These are phyloP conservation scores for Ceratocystis alfenasii DNA, from an alignment of 2,329 filamentous ascomycete genomes.

Conservation along the genomic window DNA sequence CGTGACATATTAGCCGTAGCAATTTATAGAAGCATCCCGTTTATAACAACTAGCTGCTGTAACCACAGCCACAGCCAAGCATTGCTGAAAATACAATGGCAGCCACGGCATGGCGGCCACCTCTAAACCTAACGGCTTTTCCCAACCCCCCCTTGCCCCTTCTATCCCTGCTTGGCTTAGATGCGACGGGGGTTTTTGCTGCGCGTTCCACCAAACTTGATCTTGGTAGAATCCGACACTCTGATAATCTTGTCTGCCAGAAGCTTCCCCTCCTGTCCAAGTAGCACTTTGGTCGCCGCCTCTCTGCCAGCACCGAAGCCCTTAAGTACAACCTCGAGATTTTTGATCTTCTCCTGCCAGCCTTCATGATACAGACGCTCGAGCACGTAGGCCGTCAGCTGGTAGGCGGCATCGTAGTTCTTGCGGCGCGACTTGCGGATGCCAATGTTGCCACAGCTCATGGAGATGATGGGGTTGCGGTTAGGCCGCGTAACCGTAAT, in stretches of 20 bases:
- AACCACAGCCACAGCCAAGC: not conserved
- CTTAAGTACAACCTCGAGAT: slow-evolving; percentile 67
- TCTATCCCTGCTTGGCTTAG: slow-evolving; percentile 27
- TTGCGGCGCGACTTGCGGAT: slow-evolving; percentile 72
- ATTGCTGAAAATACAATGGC: slow-evolving; percentile 2
- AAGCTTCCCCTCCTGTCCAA: slow-evolving; percentile 71
- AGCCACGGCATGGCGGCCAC: not conserved
- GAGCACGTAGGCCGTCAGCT: slow-evolving; percentile 72
- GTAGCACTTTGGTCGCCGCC: slow-evolving; percentile 75
- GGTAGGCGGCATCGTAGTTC: slow-evolving; percentile 84
- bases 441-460: slow-evolving; percentile 80
- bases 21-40: not conserved
- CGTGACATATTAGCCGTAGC: not conserved
- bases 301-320: slow-evolving; percentile 83
- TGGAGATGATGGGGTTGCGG: slow-evolving; percentile 62
- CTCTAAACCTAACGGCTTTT: not conserved
- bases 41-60: no score
- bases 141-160: slow-evolving; percentile 6
- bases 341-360: slow-evolving; percentile 60
- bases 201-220: slow-evolving; percentile 93
- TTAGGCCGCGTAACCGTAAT: slow-evolving; percentile 79
- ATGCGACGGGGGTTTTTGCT: slow-evolving; percentile 75
- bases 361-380: slow-evolving; percentile 73
- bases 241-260: slow-evolving; percentile 63
- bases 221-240: slow-evolving; percentile 72